Evolutionary conservation across 306 rosid genomes (phyloP).

Genomic region (Cucurbita ficifolia): DNA sequence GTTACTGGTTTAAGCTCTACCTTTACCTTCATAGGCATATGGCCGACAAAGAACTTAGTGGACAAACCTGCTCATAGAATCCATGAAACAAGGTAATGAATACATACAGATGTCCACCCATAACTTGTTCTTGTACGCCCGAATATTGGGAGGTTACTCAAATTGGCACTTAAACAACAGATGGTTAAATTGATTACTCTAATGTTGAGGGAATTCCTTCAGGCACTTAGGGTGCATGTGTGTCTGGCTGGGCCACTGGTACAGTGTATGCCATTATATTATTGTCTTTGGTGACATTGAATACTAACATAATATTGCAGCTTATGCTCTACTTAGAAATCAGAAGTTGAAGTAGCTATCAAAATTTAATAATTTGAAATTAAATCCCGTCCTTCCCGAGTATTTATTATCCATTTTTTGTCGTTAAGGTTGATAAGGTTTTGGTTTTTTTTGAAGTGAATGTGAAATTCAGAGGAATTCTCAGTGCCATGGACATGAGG

Average conservation of each 20-base stretch:
- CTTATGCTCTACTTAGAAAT: neutral
- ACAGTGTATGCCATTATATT: neutral
- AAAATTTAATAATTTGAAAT: neutral
- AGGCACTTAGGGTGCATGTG: conserved; percentile 27
- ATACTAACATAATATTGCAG: neutral
- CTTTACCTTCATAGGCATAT: conserved; percentile 76
- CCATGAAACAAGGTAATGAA: too few relatives aligned
- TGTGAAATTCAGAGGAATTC: conserved; percentile 79
- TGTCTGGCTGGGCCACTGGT: neutral
- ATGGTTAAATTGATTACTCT: conserved; percentile 68
- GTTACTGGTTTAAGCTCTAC: conserved; percentile 13
- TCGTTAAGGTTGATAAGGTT: neutral
- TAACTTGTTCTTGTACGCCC: too few relatives aligned
- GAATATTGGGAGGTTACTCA: too few relatives aligned
- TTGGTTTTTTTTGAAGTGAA: conserved; percentile 51
- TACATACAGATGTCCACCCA: too few relatives aligned
- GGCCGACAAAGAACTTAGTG: conserved; percentile 67
- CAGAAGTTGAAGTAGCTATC: neutral
- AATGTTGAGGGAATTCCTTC: too few relatives aligned
- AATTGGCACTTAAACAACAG: conserved; percentile 62
- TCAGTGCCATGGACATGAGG: conserved; percentile 67
- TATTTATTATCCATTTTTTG: neutral
- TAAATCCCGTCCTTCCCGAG: neutral
- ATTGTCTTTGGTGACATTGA: neutral
- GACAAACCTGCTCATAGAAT: too few relatives aligned